Evolutionary conservation across 495 filamentous ascomycete genomes (phyloP), one percentile per base, ranked within the genome.

Genomic region (Annulohypoxylon nitens): DNA sequence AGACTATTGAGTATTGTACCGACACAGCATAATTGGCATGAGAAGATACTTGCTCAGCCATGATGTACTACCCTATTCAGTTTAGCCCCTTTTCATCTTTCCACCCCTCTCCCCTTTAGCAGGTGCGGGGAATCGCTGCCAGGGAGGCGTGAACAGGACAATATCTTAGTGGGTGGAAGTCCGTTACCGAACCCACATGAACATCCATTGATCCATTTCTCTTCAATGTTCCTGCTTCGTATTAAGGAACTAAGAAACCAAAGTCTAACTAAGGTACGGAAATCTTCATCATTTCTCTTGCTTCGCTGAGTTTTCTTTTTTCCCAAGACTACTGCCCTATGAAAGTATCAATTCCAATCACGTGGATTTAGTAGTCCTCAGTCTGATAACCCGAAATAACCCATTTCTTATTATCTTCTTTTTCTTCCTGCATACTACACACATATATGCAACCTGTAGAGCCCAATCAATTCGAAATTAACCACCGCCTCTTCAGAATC

Each of bases 21-120:
- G 39, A 14, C 25, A 20, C 43, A 18, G 36, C 33, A 43, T 48
- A 34, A 65, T 65, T 72, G 5, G 61, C 39, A 48, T 39, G 14
- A n/a, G 18, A 47, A 23, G 71, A 43, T 70, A 69, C 71, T 57
- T 73, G 14, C 7, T 23, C 2, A 23, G 10, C 26, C 12, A 8
- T 26, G 39, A 0, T 2, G 6, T 3, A 16, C 33, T 66, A 53
- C 61, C 55, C 14, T 12, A 50, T 65, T 8, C 20, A 3, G 61
- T 50, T 66, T 73, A 73, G 65, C 61, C 48, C 36, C 6, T 48
- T 59, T 72, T 33, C 11, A 37, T 34, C 47, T 36, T 30, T 11
- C 26, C 45, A 11, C 50, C 53, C 50, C 39, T 39, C 39, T 6
- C 14, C 18, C 57, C 16, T 43, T 57, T 18, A 57, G 30, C 57